Evolutionary conservation across 1,284 basidiomycete species (phyloP).

Genomic region (Rhizoctonia solani): DNA sequence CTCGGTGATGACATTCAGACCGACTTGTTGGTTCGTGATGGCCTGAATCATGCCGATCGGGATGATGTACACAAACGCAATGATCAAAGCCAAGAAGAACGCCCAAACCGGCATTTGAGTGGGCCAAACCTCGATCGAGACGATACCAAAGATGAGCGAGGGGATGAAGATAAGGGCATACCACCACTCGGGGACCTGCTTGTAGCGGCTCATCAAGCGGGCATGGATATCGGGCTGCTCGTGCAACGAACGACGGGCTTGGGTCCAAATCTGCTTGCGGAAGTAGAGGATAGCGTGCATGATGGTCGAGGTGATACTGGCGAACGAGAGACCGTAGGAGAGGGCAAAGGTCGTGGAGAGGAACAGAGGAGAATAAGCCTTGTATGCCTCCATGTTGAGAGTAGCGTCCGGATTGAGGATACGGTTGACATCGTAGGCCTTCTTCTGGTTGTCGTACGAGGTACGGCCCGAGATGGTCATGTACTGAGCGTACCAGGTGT

Average conservation of each 20-base stretch:
- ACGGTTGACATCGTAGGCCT: slow-evolving; percentile 64
- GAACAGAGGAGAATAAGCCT: slow-evolving; percentile 81
- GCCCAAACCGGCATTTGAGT: slow-evolving; percentile 68
- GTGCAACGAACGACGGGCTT: slow-evolving; percentile 59
- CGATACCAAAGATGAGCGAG: slow-evolving; percentile 57
- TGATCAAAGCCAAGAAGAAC: slow-evolving; percentile 46
- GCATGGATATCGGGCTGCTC: slow-evolving; percentile 86
- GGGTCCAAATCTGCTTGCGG: slow-evolving; percentile 68
- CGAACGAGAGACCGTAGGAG: slow-evolving; percentile 72
- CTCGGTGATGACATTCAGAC: slow-evolving; percentile 47
- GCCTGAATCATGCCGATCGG: no score
- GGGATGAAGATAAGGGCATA: slow-evolving; percentile 42
- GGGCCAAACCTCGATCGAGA: slow-evolving; percentile 70
- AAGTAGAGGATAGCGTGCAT: slow-evolving; percentile 82
- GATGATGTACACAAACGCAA: slow-evolving; percentile 46
- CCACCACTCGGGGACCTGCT: slow-evolving; percentile 77
- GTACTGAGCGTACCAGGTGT: slow-evolving; percentile 53
- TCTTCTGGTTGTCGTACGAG: slow-evolving; percentile 67
- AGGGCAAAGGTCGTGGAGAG: slow-evolving; percentile 71
- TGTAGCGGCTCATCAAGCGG: slow-evolving; percentile 76
- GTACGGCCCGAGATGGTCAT: slow-evolving; percentile 57
- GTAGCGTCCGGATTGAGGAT: slow-evolving; percentile 63
- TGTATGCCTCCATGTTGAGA: slow-evolving; percentile 69
- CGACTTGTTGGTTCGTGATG: slow-evolving; percentile 44
- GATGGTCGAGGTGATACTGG: slow-evolving; percentile 67